Conservation (phyloP, 2,329 filamentous ascomycete genomes). For the Fusarium sp. region DNA sequence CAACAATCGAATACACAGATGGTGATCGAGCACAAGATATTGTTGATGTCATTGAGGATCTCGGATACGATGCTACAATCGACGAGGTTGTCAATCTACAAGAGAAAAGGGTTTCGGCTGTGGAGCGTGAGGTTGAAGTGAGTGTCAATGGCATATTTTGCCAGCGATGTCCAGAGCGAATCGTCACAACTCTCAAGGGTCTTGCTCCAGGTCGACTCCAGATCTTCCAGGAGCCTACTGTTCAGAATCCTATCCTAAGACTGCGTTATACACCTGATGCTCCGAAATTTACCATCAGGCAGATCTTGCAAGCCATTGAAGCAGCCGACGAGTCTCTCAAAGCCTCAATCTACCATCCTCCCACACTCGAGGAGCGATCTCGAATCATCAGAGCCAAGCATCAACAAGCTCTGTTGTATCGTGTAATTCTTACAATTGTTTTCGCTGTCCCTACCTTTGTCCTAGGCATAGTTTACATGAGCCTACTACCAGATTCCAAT, state of each 20-base stretch:
- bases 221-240: slow-evolving; percentile 64
- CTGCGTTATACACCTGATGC: slow-evolving; percentile 75
- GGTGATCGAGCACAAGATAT: slow-evolving; percentile 47
- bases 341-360: slow-evolving; percentile 79
- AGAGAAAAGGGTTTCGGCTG: slow-evolving; percentile 50
- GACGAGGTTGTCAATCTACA: slow-evolving; percentile 59
- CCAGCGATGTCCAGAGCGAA: slow-evolving; percentile 71
- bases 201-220: slow-evolving; percentile 61
- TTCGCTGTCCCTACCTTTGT: slow-evolving; percentile 85
- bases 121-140: slow-evolving; percentile 70
- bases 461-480: slow-evolving; percentile 93
- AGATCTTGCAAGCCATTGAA: slow-evolving; percentile 75
- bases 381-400: slow-evolving; percentile 77
- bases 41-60: slow-evolving; percentile 63
- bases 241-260: slow-evolving; percentile 73
- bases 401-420: slow-evolving; percentile 71
- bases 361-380: slow-evolving; percentile 84
- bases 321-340: slow-evolving; percentile 72
- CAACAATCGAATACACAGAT: slow-evolving; percentile 64
- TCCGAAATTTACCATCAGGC: slow-evolving; percentile 78
- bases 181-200: slow-evolving; percentile 62
- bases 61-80: slow-evolving; percentile 73
- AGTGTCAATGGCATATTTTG: slow-evolving; percentile 79
- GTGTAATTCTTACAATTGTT: slow-evolving; percentile 75
- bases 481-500: slow-evolving; percentile 71